Conservation (phyloP, 2,329 filamentous ascomycete genomes). For the Apiospora kogelbergensis region DNA sequence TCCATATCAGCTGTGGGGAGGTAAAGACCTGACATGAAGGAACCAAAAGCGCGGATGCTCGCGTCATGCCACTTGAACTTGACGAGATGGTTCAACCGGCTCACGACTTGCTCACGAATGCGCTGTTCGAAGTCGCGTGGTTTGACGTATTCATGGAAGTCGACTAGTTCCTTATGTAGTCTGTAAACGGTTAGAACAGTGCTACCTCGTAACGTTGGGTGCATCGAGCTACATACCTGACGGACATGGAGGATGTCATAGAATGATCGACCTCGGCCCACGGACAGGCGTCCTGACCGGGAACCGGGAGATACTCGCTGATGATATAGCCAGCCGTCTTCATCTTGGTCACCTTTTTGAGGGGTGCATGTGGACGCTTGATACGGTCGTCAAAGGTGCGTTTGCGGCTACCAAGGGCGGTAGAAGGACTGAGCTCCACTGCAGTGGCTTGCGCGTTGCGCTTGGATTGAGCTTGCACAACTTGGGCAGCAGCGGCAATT, state of each 20-base stretch:
- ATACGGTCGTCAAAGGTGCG: constrained; percentile 71
- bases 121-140: constrained; percentile 75
- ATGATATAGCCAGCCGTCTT: constrained; percentile 50
- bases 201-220: not conserved
- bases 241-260: constrained; percentile 33
- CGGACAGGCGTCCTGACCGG: constrained; percentile 51
- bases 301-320: constrained; percentile 49
- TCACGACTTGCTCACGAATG: constrained; percentile 71
- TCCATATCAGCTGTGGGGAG: constrained; percentile 86
- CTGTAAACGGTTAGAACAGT: constrained; percentile 39
- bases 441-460: constrained; percentile 17
- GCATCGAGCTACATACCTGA: constrained; percentile 40
- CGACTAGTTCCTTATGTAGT: constrained; percentile 84
- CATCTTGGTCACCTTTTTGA: constrained; percentile 52
- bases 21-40: constrained; percentile 80
- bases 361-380: constrained; percentile 54
- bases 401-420: constrained; percentile 66
- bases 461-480: constrained; percentile 16
- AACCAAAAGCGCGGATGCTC: constrained; percentile 79
- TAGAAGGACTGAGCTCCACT: constrained; percentile 36
- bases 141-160: constrained; percentile 84
- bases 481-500: constrained; percentile 8
- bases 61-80: constrained; percentile 57
- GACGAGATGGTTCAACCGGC: constrained; percentile 64
- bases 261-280: constrained; percentile 63